These are phyloP conservation scores for Bipolaris victoriae DNA, from an alignment of 2,329 filamentous ascomycete genomes.

Conservation along the genomic window DNA sequence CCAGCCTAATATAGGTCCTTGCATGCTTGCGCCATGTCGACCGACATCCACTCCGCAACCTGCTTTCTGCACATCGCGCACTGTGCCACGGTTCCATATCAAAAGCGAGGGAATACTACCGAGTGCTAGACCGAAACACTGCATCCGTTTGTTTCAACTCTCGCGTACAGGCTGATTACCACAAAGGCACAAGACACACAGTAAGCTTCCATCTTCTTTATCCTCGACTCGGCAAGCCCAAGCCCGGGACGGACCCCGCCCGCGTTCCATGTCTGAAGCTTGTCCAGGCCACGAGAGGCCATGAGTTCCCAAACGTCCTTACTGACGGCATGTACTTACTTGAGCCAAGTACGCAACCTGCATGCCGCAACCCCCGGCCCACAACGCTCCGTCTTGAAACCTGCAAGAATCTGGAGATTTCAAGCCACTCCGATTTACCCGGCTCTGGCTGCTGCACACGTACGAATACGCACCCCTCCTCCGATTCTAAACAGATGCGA, in stretches of 20 bases:
- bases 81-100: neutral
- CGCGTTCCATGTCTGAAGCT: slow-evolving; percentile 10
- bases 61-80: slow-evolving; percentile 7
- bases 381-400: slow-evolving; percentile 15
- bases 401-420: slow-evolving; percentile 6
- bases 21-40: slow-evolving; percentile 1
- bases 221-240: neutral
- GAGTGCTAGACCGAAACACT: neutral
- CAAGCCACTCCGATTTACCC: slow-evolving; percentile 3
- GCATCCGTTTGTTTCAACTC: neutral
- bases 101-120: neutral
- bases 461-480: too few relatives aligned
- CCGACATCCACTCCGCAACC: slow-evolving; percentile 7
- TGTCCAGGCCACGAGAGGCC: slow-evolving; percentile 1
- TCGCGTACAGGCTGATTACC: neutral
- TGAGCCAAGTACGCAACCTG: neutral
- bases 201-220: neutral
- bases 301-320: neutral
- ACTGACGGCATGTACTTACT: too few relatives aligned
- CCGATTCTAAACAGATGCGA: too few relatives aligned
- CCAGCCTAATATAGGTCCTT: slow-evolving; percentile 8
- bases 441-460: neutral
- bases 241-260: neutral
- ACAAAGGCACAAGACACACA: neutral
- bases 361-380: slow-evolving; percentile 5